Evolutionary conservation across 768 basidiomycete species (phyloP), one percentile per base, ranked within the genome.

Genomic region (Pulveroboletus sp.): DNA sequence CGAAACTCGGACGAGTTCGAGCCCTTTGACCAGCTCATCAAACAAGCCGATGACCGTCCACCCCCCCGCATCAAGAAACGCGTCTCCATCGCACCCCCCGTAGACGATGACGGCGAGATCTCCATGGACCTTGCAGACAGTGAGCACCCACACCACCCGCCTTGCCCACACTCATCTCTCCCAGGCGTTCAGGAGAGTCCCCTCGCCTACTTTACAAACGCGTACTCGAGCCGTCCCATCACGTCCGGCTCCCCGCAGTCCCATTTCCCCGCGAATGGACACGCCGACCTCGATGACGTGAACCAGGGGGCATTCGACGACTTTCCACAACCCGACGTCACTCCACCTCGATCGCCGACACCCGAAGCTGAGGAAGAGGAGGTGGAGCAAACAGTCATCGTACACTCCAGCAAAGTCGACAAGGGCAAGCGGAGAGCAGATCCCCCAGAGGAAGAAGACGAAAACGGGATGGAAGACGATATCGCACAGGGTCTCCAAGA

Each of bases 1-100:
- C 82, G 81, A 56, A 81, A 79, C 62, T 86, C 86, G 22, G 89
- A 89, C 65, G 89, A 86, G 24, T 89, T 90, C 63, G 88, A 91
- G 64, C 84, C 82, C 0, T 90, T 90, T 64, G 86, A 85, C 47
- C 77, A 88, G 59, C 63, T 91, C 45, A 76, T 90, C 39, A 75
- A 77, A 43, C 85, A 86, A 59, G 85, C 78, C 2, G 85, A 86
- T 68, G 76, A 76, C 42, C 73, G 79, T n/a, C 76, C 82, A 5
- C 85, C 82, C 2, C 83, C 82, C 17, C 72, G 70, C 37, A 73
- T 78, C 17, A 79, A 72, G 71, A 79, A 73, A 58, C 79, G 75
- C 55, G 62, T 73, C n/a, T 68, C 71, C 2, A 50, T 62, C 1
- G 57, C 59, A 32, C 63, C 65, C 4, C 69, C 70, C 12, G 56